A percentile compares a stretch with the other conserved stretches of the same genome.
Conservation (phyloP, 2,329 filamentous ascomycete species). For the Aspergillus sp. region DNA sequence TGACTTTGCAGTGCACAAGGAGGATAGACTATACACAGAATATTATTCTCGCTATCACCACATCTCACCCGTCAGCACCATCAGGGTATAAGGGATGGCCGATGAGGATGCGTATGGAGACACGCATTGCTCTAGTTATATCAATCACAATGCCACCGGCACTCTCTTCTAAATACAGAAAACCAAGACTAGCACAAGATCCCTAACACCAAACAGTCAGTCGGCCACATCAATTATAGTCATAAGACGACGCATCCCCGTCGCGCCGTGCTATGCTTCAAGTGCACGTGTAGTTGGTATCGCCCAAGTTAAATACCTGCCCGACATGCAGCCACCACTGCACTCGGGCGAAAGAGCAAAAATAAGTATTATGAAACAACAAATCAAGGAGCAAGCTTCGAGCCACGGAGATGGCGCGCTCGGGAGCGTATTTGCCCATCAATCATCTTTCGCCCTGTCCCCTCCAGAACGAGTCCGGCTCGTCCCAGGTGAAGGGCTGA, state of each 20-base stretch:
- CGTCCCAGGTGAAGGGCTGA: conserved; percentile 30
- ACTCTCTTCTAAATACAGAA: conserved; percentile 14
- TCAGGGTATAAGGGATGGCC: not conserved
- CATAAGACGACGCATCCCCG: conserved; percentile 10
- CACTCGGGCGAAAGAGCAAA: not conserved
- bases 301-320: conserved; percentile 1
- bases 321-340: not conserved
- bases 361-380: conserved; percentile 3
- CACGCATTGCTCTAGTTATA: not conserved
- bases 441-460: conserved; percentile 34
- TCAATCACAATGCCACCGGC: not conserved
- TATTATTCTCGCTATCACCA: not conserved
- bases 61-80: not conserved
- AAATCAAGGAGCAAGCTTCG: conserved; percentile 7
- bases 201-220: conserved; percentile 6
- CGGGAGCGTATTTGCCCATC: conserved; percentile 9
- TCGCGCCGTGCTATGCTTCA: conserved; percentile 24
- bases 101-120: not conserved
- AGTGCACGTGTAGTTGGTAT: conserved; percentile 16
- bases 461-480: conserved; percentile 38
- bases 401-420: not conserved
- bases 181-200: conserved; percentile 5
- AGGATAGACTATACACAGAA: not conserved
- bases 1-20: not conserved
- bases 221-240: conserved; percentile 10